These are phyloP conservation scores for Omphalotus guepiniiformis DNA, from an alignment of 768 basidiomycete species.

Conservation along the genomic window DNA sequence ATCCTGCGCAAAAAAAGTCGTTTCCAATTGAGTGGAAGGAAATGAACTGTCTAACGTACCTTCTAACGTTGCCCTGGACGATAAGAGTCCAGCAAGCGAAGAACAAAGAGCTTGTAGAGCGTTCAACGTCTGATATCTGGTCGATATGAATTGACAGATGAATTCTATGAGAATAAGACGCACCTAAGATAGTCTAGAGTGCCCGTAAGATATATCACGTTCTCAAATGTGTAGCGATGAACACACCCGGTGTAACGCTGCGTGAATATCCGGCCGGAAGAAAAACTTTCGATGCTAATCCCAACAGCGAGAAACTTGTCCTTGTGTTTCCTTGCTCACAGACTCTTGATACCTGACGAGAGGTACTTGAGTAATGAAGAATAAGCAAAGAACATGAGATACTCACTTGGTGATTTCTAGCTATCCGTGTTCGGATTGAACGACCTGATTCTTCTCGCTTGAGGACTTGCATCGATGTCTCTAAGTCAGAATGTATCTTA, in stretches of 20 bases:
- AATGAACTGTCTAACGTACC: slow-evolving; percentile 29
- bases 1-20: slow-evolving; percentile 32
- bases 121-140: slow-evolving; percentile 63
- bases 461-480: no score
- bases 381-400: no score
- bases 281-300: slow-evolving; percentile 1
- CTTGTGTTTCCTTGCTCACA: no score
- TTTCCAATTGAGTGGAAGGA: not conserved
- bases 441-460: no score
- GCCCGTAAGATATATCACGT: not conserved
- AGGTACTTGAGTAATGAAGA: no score
- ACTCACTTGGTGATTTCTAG: no score
- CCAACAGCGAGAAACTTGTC: slow-evolving; percentile 2
- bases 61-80: slow-evolving; percentile 65
- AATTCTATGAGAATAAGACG: slow-evolving; percentile 14
- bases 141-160: slow-evolving; percentile 8
- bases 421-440: no score
- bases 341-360: no score
- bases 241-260: slow-evolving; percentile 5
- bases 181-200: slow-evolving; percentile 51
- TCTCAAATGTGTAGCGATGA: not conserved
- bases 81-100: slow-evolving; percentile 56
- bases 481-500: no score
- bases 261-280: slow-evolving; percentile 7
- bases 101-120: slow-evolving; percentile 68